These are phyloP conservation scores for Penicillium cosmopolitanum DNA, from an alignment of 495 filamentous ascomycete species.

Conservation along the genomic window DNA sequence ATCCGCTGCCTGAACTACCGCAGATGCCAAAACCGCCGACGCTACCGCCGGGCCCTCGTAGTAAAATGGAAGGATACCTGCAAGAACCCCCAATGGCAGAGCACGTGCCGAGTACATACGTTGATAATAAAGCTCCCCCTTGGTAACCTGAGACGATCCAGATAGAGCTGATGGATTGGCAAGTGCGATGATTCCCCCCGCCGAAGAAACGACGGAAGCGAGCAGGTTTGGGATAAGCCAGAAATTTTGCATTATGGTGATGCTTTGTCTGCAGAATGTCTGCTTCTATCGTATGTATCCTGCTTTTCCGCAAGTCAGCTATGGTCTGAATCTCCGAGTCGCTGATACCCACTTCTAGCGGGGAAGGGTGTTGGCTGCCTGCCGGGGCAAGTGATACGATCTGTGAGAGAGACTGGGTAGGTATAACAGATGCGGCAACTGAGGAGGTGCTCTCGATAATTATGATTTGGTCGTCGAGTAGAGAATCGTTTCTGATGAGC, in stretches of 20 bases:
- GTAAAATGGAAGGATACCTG: constrained; percentile 4
- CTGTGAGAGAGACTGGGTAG: no score
- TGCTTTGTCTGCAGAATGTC: not conserved
- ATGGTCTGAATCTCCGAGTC: no score
- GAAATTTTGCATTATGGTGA: constrained; percentile 1
- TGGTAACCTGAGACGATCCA: constrained; percentile 4
- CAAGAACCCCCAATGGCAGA: constrained; percentile 3
- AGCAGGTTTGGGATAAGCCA: not conserved
- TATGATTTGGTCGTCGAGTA: not conserved
- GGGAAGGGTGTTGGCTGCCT: no score
- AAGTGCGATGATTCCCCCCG: not conserved
- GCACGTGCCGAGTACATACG: constrained; percentile 10
- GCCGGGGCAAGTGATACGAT: no score
- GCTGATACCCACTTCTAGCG: no score
- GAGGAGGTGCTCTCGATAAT: no score
- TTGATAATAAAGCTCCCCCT: constrained; percentile 9
- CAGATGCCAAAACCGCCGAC: not conserved
- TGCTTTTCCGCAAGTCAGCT: no score
- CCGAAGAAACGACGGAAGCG: constrained; percentile 2
- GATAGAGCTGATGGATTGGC: constrained; percentile 4
- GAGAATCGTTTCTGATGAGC: not conserved
- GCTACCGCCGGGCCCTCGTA: not conserved
- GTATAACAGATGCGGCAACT: no score
- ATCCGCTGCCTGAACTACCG: constrained; percentile 4
- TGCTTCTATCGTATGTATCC: no score